phyloP scores from a whole-genome alignment of 352 stramenopile species.

The Phytophthora parvispora region DNA sequence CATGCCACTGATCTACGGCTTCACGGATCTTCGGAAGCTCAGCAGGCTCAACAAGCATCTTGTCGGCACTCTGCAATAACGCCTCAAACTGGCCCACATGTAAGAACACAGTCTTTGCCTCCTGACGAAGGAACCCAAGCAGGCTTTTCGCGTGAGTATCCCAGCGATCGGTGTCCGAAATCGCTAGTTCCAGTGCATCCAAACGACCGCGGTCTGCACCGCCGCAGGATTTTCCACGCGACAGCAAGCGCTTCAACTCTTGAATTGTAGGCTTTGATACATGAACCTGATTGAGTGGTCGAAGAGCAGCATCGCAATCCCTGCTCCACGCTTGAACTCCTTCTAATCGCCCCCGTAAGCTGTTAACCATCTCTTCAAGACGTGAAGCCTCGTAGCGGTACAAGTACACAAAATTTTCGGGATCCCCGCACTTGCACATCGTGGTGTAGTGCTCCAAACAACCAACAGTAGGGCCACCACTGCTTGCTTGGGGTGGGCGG shows the following conservation, averaged over 20 bases:
- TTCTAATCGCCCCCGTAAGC: constrained; percentile 43
- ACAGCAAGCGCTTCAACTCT: constrained; percentile 45
- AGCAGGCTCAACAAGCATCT: constrained; percentile 30
- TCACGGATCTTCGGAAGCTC: constrained; percentile 33
- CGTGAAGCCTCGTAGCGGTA: constrained; percentile 59
- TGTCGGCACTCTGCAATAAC: constrained; percentile 34
- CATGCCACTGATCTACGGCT: constrained; percentile 40
- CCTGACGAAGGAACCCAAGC: constrained; percentile 10
- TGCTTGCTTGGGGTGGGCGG: constrained; percentile 51
- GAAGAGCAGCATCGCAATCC: constrained; percentile 40
- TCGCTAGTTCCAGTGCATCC: constrained; percentile 40
- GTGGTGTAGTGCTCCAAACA: constrained; percentile 77
- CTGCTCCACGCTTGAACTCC: constrained; percentile 53
- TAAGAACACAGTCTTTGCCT: constrained; percentile 1
- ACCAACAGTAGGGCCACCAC: constrained; percentile 47
- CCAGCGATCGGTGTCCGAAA: constrained; percentile 36
- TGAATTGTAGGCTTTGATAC: constrained; percentile 16
- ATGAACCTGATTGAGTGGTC: background rate
- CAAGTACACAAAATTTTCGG: constrained; percentile 69
- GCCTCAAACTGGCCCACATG: constrained; percentile 22
- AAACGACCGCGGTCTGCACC: constrained; percentile 35
- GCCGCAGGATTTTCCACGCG: constrained; percentile 41
- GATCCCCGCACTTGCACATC: constrained; percentile 84
- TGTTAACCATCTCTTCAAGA: constrained; percentile 46
- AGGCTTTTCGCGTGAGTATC: constrained; percentile 30